Evolutionary conservation across 2,329 filamentous ascomycete genomes (phyloP), one percentile per base, ranked within the genome.

Genomic region (Xylariales sp.): DNA sequence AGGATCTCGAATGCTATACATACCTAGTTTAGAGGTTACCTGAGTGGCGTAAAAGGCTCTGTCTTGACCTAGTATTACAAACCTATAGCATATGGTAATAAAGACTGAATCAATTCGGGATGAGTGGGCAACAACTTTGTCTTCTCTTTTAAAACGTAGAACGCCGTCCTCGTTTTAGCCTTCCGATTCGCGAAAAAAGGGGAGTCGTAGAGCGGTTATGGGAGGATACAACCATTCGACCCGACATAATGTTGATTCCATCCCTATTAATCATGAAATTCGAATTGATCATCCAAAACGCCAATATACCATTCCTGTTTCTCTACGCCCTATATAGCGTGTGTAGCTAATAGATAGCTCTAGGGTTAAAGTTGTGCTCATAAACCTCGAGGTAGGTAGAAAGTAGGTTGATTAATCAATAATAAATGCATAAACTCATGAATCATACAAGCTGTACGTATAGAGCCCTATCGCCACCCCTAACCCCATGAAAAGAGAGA

Each of bases 401-500:
- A 56, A 45, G 1, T 18, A 23, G 28, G 41, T 14, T 30, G 18
- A 34, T 14, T 30, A 30, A 34, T 46, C n/a, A 52, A 41, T 53
- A 45, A 36, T 5, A 5, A 4, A 56, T 34, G 36, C 28, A 34
- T 43, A 39, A 58, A 58, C 28, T 63, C 58, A 18, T 63, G 32
- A 67, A 58, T 36, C 58, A 46, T 63, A 66, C 39, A 63, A 30
- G 39, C 48, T 28, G 23, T 53, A 57, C 32, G 36, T 7, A 7
- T 18, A 48, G 2, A 18, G n/a, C 30, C 59, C 18, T 32, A 36
- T 30, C 12, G 46, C 30, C 5, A 34, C 6, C 56, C 36, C 46
- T 23, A 23, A 36, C 28, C 10, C 46, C n/a, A 9, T 39, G n/a
- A 41, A 18, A 50, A 18, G 16, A 1, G 46, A 59, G 36, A 36